Base-by-base conservation (phyloP, 2,329 filamentous ascomycete genomes). In the Epichloe baconii region DNA sequence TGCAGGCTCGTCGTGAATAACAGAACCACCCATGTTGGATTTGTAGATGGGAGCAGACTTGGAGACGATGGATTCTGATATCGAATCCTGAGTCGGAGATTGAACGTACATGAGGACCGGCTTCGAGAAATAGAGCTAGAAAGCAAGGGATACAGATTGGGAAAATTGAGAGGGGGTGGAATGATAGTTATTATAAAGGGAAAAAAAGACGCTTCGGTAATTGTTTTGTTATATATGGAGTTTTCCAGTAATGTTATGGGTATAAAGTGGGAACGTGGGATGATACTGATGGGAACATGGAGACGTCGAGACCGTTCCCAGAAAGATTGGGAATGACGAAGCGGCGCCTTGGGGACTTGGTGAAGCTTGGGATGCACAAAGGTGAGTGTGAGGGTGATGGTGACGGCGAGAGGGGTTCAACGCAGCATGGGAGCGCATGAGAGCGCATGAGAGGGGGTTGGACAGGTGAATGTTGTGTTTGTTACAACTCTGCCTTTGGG, bases 61-160 rank as follows among this genome's bases (percentile, higher is more conserved):
- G 49, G 66, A 59, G 31, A 64, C 44, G 43, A 62, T 68, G 23
- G 61, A 62, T 51, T 66, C 62, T 11, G 67, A 66, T 47, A 65
- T 58, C 36, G 64, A 62, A 57, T 64, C 66, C 44, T 60, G 58
- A 19, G 58, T 37, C 2, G 40, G 54, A 14, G 56, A 54, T 37
- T 54, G 55, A 52, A 59, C 59, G 50, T 59, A 58, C 64, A 70
- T 68, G 59, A 54, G 55, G 53, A 49, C 36, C 40, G 41, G 19
- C 19, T 26, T 36, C 5, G 21, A 43, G 1, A 26, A 4, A 1
- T n/a, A n/a, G 15, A 44, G 34, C 17, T 19, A n/a, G 8, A 41
- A 38, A 31, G 19, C 11, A 43, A 41, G n/a, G n/a, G n/a, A n/a
- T n/a, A n/a, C n/a, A n/a, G n/a, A n/a, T n/a, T n/a, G n/a, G n/a